Evolutionary conservation across 108 stramenopile genomes (phyloP), one percentile per base, ranked within the genome.

Genomic region (Pseudonitzschia multiseries): DNA sequence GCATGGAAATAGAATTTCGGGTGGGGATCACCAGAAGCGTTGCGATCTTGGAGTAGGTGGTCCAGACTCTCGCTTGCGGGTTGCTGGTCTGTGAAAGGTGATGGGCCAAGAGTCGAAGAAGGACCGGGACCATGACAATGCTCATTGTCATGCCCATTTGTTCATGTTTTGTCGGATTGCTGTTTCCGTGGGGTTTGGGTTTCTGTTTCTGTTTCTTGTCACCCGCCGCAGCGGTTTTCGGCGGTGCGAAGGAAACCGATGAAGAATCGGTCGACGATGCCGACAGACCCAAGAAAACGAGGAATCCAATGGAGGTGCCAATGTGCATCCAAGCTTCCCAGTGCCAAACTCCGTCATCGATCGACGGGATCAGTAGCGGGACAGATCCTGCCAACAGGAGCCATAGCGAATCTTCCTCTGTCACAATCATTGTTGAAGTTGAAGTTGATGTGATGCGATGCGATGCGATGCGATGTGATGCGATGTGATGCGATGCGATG

Each of bases 291-390:
- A 18, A 48, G 14, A 48, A 48, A 48, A 48, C 4, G 8, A 48
- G 17, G 46, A 10, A 0, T 26, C 27, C 29, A 10, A 59, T 27
- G 27, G 57, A 59, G 27, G 9, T n/a, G 26, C 27, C 14, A 0
- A 59, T n/a, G 20, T n/a, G 15, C 57, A 59, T 59, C 57, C 57
- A 59, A 27, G 57, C 57, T n/a, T 59, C 46, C 46, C 46, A 48
- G 46, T 48, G 57, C 57, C 57, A 59, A 59, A 31, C 57, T 6
- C 57, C 57, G 29, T 59, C 27, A 20, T 26, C 54, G 54, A 56
- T 26, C 13, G 54, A 56, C 10, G 21, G 24, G n/a, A 56, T 21
- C 22, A 56, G n/a, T 40, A 62, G 31, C 15, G 41, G 61, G 20
- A 62, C n/a, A 14, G 36, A 12, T 18, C 32, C 32, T 5, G 61